phyloP scores from a whole-genome alignment of 495 filamentous ascomycete genomes.

The Penicillium goetzii region DNA sequence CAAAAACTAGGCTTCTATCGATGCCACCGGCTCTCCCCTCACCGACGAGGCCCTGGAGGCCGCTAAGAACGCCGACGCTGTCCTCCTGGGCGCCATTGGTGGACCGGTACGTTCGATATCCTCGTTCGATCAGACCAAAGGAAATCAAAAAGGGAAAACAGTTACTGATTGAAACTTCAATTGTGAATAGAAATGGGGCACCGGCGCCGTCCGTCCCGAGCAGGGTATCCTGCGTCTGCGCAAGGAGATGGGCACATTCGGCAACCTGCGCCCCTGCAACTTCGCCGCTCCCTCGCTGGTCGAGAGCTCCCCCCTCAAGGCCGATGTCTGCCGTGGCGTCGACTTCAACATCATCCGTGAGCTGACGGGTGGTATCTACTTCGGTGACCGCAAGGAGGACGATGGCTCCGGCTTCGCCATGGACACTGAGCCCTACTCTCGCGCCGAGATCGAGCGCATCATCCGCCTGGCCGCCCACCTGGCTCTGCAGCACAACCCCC shows the following conservation, averaged over 20 bases:
- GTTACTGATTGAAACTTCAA: not conserved
- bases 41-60: constrained; percentile 84
- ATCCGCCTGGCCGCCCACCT: constrained; percentile 81
- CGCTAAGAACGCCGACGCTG: constrained; percentile 87
- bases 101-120: constrained; percentile 65
- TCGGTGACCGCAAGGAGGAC: constrained; percentile 89
- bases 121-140: constrained; percentile 12
- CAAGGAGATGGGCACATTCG: constrained; percentile 92
- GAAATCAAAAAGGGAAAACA: not conserved
- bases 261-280: constrained; percentile 96
- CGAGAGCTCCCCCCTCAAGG: constrained; percentile 86
- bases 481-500: constrained; percentile 78
- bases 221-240: constrained; percentile 92
- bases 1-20: constrained; percentile 70
- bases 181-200: constrained; percentile 82
- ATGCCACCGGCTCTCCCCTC: constrained; percentile 74
- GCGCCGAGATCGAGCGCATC: constrained; percentile 87
- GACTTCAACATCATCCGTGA: constrained; percentile 97
- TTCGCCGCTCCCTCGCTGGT: constrained; percentile 91
- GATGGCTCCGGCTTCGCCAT: constrained; percentile 72
- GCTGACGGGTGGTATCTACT: constrained; percentile 95
- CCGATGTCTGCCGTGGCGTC: constrained; percentile 79
- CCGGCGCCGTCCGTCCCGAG: constrained; percentile 84
- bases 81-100: constrained; percentile 93
- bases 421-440: constrained; percentile 90